Conservation (phyloP, 331 rosid genomes). For the Acacia concinna region DNA sequence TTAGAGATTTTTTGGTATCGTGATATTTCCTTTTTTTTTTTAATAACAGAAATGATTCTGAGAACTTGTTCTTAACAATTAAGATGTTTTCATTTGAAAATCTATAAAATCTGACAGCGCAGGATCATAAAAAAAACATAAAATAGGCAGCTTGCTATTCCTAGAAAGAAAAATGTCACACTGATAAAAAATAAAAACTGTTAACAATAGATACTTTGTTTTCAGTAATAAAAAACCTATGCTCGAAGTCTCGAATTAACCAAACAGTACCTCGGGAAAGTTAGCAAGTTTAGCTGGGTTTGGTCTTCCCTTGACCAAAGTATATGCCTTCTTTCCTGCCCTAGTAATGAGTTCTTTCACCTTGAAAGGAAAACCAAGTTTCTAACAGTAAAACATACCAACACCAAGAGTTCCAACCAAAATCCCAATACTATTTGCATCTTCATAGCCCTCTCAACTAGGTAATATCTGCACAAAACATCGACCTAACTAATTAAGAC, state of each 20-base stretch:
- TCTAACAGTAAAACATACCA: slow-evolving; percentile 47
- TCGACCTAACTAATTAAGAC: slow-evolving; percentile 18
- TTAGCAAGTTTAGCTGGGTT: slow-evolving; percentile 97
- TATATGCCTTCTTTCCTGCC: slow-evolving; percentile 86
- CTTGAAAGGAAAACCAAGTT: too few species aligned
- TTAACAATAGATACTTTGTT: slow-evolving; percentile 25
- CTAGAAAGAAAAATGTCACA: slow-evolving; percentile 44
- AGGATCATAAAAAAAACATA: background rate
- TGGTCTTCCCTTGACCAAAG: slow-evolving; percentile 86
- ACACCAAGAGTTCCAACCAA: slow-evolving; percentile 94
- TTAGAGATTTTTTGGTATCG: too few species aligned
- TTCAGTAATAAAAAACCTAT: background rate
- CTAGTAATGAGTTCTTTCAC: slow-evolving; percentile 73
- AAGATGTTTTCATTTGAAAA: background rate
- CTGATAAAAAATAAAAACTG: slow-evolving; percentile 46
- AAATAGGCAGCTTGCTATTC: too few species aligned
- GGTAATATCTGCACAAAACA: slow-evolving; percentile 71
- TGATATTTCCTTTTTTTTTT: slow-evolving; percentile 1
- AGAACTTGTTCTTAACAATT: background rate
- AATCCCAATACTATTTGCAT: slow-evolving; percentile 84
- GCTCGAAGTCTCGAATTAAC: background rate
- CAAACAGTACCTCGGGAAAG: slow-evolving; percentile 79
- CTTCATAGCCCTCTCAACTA: slow-evolving; percentile 94
- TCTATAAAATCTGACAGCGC: background rate
- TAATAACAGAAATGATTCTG: slow-evolving; percentile 2